Evolutionary conservation across 2,329 filamentous ascomycete species (phyloP).

Genomic region (Sclerotinia nivalis): DNA sequence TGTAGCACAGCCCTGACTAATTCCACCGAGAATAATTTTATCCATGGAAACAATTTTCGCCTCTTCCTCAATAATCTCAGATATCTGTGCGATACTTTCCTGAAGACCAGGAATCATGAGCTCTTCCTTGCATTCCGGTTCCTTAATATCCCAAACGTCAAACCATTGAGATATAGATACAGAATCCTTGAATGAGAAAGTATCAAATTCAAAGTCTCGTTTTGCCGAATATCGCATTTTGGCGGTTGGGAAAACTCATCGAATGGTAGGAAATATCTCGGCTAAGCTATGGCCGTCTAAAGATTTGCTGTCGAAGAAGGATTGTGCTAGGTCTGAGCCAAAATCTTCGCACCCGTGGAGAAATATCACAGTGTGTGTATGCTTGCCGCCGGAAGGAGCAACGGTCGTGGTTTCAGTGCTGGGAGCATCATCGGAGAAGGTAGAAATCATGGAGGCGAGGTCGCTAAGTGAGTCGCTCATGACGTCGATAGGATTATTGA

Average conservation of each 20-base stretch:
- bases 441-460: background rate
- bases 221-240: conserved; percentile 35
- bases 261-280: conserved; percentile 29
- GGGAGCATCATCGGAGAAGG: background rate
- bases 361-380: conserved; percentile 47
- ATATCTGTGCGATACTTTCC: conserved; percentile 43
- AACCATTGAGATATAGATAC: conserved; percentile 49
- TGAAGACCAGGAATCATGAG: conserved; percentile 46
- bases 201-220: background rate
- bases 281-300: conserved; percentile 30
- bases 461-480: background rate
- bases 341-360: conserved; percentile 49
- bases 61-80: conserved; percentile 43
- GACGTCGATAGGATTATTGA: background rate
- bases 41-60: conserved; percentile 43
- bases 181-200: background rate
- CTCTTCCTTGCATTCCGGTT: conserved; percentile 47
- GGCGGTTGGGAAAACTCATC: conserved; percentile 32
- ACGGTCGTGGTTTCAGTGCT: background rate
- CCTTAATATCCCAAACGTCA: conserved; percentile 49
- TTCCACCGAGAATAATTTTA: conserved; percentile 48
- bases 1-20: conserved; percentile 50
- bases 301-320: conserved; percentile 45
- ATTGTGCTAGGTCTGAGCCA: conserved; percentile 39
- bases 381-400: background rate